Percentiles rank a stretch among this genome's conserved stretches.
Evolutionary conservation across 345 rosid genomes (phyloP).

Genomic region (Balakata baccata): DNA sequence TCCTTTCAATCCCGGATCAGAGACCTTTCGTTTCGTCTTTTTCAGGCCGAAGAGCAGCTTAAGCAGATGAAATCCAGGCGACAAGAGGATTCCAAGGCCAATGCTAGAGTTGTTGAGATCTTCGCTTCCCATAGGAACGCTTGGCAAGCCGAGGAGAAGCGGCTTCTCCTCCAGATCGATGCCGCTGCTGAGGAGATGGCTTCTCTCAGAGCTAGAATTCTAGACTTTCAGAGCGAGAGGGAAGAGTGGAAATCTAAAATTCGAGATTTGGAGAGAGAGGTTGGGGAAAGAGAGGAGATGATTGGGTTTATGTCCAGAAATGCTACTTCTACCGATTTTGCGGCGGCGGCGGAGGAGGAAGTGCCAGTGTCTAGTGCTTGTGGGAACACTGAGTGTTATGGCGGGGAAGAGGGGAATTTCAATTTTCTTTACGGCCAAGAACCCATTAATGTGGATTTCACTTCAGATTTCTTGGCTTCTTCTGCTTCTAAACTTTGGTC

Average conservation of each 20-base stretch:
- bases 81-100: conserved; percentile 91
- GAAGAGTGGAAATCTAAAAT: conserved; percentile 49
- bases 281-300: conserved; percentile 65
- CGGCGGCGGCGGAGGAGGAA: conserved; percentile 25
- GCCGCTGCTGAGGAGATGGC: conserved; percentile 43
- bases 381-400: conserved; percentile 23
- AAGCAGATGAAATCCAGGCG: conserved; percentile 78
- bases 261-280: conserved; percentile 55
- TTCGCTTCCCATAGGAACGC: conserved; percentile 80
- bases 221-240: conserved; percentile 60
- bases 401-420: conserved; percentile 3
- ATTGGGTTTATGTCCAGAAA: conserved; percentile 59
- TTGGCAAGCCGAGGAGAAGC: conserved; percentile 85
- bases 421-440: conserved; percentile 18
- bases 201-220: conserved; percentile 41
- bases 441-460: conserved; percentile 21
- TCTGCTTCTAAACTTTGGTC: conserved; percentile 61
- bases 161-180: conserved; percentile 58
- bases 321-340: conserved; percentile 3
- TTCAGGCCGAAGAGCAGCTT: conserved; percentile 72
- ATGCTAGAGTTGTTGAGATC: conserved; percentile 93
- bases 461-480: conserved; percentile 42
- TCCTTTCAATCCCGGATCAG: conserved; percentile 45
- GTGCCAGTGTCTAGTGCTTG: background rate
- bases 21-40: conserved; percentile 48